These are phyloP conservation scores for Coemansia sp. DNA, from an alignment of 192 early-diverging fungal species.

Conservation along the genomic window DNA sequence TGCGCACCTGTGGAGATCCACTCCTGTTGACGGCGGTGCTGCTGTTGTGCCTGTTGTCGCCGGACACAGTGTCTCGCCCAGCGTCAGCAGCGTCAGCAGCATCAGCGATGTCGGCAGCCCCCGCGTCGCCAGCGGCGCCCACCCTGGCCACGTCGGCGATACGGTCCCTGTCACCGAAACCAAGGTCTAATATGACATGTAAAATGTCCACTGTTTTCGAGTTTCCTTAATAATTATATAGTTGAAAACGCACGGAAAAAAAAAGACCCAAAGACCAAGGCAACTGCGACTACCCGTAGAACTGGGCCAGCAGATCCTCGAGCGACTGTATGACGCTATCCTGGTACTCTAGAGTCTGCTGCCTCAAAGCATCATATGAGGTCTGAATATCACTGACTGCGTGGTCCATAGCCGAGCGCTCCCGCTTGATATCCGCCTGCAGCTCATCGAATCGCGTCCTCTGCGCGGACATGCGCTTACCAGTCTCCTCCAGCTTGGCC, in stretches of 20 bases:
- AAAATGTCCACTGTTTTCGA: neutral
- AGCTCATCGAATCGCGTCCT: slow-evolving; percentile 29
- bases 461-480: slow-evolving; percentile 29
- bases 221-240: neutral
- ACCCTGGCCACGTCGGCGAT: slow-evolving; percentile 12
- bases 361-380: slow-evolving; percentile 36
- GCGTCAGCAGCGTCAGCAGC: slow-evolving; percentile 37
- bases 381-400: slow-evolving; percentile 38
- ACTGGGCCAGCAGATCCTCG: slow-evolving; percentile 37
- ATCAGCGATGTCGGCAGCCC: slow-evolving; percentile 18
- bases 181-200: slow-evolving; percentile 37
- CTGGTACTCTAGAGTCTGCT: slow-evolving; percentile 51
- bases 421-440: slow-evolving; percentile 27
- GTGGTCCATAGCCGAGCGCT: slow-evolving; percentile 28
- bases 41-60: slow-evolving; percentile 4
- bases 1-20: slow-evolving; percentile 31
- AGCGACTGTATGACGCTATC: slow-evolving; percentile 46
- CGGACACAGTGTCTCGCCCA: slow-evolving; percentile 14
- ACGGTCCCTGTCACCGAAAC: slow-evolving; percentile 24
- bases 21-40: neutral
- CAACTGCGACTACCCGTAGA: slow-evolving; percentile 16
- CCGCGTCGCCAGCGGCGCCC: slow-evolving; percentile 24
- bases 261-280: neutral
- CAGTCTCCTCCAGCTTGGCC: slow-evolving; percentile 27
- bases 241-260: slow-evolving; percentile 1